phyloP scores from a whole-genome alignment of 2,329 filamentous ascomycete genomes.

The Paecilomyces formosus region DNA sequence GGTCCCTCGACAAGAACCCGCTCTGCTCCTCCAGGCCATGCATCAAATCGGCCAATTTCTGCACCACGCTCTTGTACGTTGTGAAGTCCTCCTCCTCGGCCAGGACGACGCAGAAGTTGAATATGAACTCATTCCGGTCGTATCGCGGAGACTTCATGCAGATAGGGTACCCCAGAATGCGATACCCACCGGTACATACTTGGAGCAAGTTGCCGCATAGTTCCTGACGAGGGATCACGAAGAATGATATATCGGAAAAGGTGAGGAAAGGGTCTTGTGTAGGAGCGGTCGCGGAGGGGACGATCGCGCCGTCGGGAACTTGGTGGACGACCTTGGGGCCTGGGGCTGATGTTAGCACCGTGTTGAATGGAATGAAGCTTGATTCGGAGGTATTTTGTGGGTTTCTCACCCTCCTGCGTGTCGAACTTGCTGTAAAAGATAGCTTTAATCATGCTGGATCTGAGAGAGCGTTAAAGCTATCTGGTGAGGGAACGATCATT shows the following conservation, averaged over 20 bases:
- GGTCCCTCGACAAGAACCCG: slow-evolving; percentile 57
- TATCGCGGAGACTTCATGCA: slow-evolving; percentile 79
- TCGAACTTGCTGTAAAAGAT: slow-evolving; percentile 64
- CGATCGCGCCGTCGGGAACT: slow-evolving; percentile 55
- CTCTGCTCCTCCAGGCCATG: slow-evolving; percentile 87
- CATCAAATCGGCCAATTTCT: slow-evolving; percentile 78
- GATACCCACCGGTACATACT: slow-evolving; percentile 66
- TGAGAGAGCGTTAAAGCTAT: slow-evolving; percentile 4
- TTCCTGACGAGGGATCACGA: slow-evolving; percentile 89
- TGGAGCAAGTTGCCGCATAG: slow-evolving; percentile 84
- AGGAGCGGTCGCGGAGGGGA: slow-evolving; percentile 37
- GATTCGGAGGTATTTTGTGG: neutral
- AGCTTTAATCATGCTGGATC: slow-evolving; percentile 49
- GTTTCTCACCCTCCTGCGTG: slow-evolving; percentile 43
- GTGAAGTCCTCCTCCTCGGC: slow-evolving; percentile 63
- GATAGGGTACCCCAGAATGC: slow-evolving; percentile 80
- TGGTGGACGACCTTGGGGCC: slow-evolving; percentile 58
- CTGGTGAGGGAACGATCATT: neutral
- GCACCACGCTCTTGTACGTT: slow-evolving; percentile 76
- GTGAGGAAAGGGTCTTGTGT: slow-evolving; percentile 62
- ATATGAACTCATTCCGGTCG: slow-evolving; percentile 92
- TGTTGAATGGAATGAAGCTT: neutral
- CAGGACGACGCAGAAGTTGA: slow-evolving; percentile 89
- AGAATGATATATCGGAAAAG: slow-evolving; percentile 80
- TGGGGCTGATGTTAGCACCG: slow-evolving; percentile 18